Evolutionary conservation across 2,329 filamentous ascomycete genomes (phyloP), one percentile per base, ranked within the genome.

Genomic region (Kalaharituber pfeilii): DNA sequence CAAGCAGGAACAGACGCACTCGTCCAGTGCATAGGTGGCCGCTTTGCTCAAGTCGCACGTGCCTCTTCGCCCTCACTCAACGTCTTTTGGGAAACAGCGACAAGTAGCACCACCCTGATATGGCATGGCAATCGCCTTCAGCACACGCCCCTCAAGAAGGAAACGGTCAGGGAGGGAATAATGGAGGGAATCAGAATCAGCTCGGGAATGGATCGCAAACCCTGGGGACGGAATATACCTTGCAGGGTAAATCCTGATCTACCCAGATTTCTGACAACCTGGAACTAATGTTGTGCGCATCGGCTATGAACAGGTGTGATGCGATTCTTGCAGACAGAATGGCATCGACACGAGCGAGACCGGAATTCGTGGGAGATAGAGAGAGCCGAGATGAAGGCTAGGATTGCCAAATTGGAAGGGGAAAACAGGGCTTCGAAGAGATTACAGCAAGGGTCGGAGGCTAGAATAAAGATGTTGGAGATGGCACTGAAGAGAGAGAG

Each of bases 351-450:
- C 69, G 91, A 98, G 71, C 84, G 91, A 70, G 91, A 95, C 67
- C 81, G 91, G 64, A 98, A 98, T 71, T 82, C 87, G 33, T 98
- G 91, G 91, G 91, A 98, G 70, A 98, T 98, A 67, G 91, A 98
- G 70, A 82, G 87, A 66, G 91, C 94, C 65, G 91, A 98, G 72
- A 96, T 98, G 91, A 94, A 94, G 73, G 87, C 86, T 62, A 82
- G 93, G 66, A 95, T 98, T 71, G 89, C 89, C 51, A 84, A 85
- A 65, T 78, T 96, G 60, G 91, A 98, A 70, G 91, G 91, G 53
- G 86, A 94, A 62, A 79, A 82, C 28, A 77, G 88, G 60, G 86
- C 89, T 62, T 82, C 85, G 51, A 70, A 59, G 66, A 66, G 58
- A 62, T 65, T 53, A 60, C 67, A 58, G 62, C 62, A 51, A 59